Conservation (phyloP, 169 alveolate species). For the Plasmodium chabaudi region DNA sequence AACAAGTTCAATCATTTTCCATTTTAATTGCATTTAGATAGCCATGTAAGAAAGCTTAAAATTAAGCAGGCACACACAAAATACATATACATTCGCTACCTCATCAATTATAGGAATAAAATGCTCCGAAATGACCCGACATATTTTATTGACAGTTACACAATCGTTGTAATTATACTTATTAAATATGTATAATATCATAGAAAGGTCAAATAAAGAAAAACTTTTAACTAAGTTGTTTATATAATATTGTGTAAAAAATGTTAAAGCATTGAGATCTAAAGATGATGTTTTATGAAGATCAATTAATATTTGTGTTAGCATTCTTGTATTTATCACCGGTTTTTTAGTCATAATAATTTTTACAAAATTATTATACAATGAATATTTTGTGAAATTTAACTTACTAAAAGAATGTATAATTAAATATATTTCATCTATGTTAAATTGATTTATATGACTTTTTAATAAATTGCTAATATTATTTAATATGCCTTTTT, state of each 20-base stretch:
- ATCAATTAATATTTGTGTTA: constrained; percentile 60
- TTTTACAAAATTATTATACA: constrained; percentile 29
- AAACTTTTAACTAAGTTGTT: background rate
- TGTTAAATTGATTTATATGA: constrained; percentile 10
- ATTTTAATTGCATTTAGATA: no score
- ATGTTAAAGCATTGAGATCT: constrained; percentile 32
- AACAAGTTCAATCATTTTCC: background rate
- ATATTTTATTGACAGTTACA: constrained; percentile 19
- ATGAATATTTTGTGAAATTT: constrained; percentile 57
- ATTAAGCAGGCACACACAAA: background rate
- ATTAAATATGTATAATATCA: constrained; percentile 40
- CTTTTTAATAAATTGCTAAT: constrained; percentile 31
- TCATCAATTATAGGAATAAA: constrained; percentile 41
- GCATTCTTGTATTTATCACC: constrained; percentile 8
- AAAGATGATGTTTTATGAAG: constrained; percentile 48
- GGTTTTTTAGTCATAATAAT: constrained; percentile 60
- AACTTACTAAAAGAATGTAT: constrained; percentile 63
- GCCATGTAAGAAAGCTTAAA: background rate
- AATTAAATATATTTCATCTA: constrained; percentile 39
- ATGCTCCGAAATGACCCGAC: background rate
- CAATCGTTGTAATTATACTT: constrained; percentile 53
- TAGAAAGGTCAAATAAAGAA: constrained; percentile 58
- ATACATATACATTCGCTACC: background rate
- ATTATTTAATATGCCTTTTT: constrained; percentile 33
- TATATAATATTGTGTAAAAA: constrained; percentile 52